Evolutionary conservation across 2,329 filamentous ascomycete species (phyloP), one percentile per base, ranked within the genome.

Genomic region (Dryadomyces quercivorus): DNA sequence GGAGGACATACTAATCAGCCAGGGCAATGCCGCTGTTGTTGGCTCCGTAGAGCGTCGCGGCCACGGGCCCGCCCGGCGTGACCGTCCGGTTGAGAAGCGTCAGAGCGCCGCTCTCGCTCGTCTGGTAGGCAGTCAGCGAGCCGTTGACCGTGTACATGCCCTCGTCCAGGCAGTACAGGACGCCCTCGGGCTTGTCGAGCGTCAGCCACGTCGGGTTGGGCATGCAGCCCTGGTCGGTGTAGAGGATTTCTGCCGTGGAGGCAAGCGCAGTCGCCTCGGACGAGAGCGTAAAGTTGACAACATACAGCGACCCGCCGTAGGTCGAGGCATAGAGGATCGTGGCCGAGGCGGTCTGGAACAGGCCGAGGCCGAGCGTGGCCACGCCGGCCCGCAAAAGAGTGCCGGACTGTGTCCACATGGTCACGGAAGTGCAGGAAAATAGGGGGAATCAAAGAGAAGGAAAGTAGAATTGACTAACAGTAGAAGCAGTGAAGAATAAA

Each of bases 131-230:
- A 10, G 65, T 64, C 55, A 85, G 65, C 1, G 72, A 71, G 51
- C 77, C 78, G 58, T 77, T 72, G n/a, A 67, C 63, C 5, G 64
- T 59, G 21, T 64, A 63, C 47, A 75, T 66, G 21, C 74, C 77
- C 69, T 86, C 82, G 59, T 86, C 75, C 47, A 79, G 61, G 65
- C 81, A 85, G 67, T 78, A 82, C 12, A 86, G 68, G 13, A 72
- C 64, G 21, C 69, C 69, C 57, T 73, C 71, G 48, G 68, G 62
- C 55, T 70, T 65, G 62, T 81, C 76, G 20, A 81, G 70, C 20
- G 77, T 77, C 55, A 85, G 67, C 81, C 82, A 86, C 12, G 79
- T 76, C 5, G 82, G 77, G 57, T 74, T 76, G 2, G 69, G 65
- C 10, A 71, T 76, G 65, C 81, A 84, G 38, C 67, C 69, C 26